A percentile compares a stretch with the other conserved stretches of the same genome.
phyloP scores from a whole-genome alignment of 306 rosid genomes.

The Castanea sativa region DNA sequence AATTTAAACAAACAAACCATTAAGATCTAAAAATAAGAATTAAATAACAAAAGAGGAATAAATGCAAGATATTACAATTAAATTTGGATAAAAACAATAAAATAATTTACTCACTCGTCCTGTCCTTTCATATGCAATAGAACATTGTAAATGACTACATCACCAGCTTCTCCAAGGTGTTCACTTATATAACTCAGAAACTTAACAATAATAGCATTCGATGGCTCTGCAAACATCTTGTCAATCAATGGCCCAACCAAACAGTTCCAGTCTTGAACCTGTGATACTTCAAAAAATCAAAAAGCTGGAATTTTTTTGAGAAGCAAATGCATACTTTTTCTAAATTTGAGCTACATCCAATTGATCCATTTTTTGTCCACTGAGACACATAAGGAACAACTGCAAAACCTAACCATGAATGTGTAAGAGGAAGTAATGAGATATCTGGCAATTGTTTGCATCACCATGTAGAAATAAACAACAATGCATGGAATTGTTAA shows the following conservation, averaged over 20 bases:
- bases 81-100: no score
- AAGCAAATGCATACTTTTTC: not conserved
- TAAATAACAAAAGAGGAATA: not conserved
- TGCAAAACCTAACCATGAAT: not conserved
- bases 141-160: conserved; percentile 61
- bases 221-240: conserved; percentile 90
- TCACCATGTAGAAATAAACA: not conserved
- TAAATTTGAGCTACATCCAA: not conserved
- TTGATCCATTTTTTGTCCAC: not conserved
- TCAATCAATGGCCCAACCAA: conserved; percentile 74
- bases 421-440: not conserved
- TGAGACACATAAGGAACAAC: not conserved
- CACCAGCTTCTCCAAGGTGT: conserved; percentile 61
- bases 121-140: conserved; percentile 57
- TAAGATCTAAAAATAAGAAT: not conserved
- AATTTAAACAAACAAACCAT: conserved; percentile 5
- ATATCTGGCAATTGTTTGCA: not conserved
- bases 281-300: conserved; percentile 23
- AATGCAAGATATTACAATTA: conserved; percentile 6
- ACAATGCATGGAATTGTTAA: not conserved
- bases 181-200: conserved; percentile 75
- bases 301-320: not conserved
- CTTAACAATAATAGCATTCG: conserved; percentile 71
- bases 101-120: conserved; percentile 54
- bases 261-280: conserved; percentile 79